Percentiles rank a stretch among this genome's conserved stretches.
Conservation (phyloP, 2,329 filamentous ascomycete species). For the Exophiala viscosa region DNA sequence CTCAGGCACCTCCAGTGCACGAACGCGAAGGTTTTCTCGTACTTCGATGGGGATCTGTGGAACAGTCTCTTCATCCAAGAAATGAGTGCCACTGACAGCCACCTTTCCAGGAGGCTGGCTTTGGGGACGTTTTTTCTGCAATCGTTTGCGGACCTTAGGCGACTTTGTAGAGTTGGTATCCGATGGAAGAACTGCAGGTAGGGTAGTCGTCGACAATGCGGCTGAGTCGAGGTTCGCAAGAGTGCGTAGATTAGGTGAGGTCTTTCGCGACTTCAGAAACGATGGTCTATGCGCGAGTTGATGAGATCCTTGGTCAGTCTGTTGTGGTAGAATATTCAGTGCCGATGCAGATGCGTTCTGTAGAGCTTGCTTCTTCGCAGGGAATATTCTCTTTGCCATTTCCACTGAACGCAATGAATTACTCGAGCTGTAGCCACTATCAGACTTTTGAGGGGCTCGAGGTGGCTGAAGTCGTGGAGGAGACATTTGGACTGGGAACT, state of each 20-base stretch:
- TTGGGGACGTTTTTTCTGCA: conserved; percentile 26
- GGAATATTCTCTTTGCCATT: neutral
- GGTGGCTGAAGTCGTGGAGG: conserved; percentile 6
- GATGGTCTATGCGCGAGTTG: neutral
- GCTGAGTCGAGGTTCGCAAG: conserved; percentile 10
- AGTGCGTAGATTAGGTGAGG: conserved; percentile 8
- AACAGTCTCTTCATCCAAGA: conserved; percentile 18
- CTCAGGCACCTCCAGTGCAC: conserved; percentile 26
- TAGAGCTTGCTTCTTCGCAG: neutral
- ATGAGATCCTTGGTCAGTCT: neutral
- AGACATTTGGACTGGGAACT: conserved; percentile 16
- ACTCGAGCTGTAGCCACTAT: conserved; percentile 29
- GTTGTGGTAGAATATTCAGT: neutral
- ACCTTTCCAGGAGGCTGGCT: conserved; percentile 13
- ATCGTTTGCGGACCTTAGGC: conserved; percentile 18
- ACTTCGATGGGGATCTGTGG: conserved; percentile 20
- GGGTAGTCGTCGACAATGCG: neutral
- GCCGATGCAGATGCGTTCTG: neutral
- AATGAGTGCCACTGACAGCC: conserved; percentile 19
- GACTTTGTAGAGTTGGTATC: neutral
- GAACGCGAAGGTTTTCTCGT: conserved; percentile 24
- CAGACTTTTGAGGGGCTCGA: conserved; percentile 19
- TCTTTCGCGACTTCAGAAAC: conserved; percentile 19
- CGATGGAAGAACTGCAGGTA: neutral
- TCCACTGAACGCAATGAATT: conserved; percentile 22